Conservation (phyloP, 2,329 filamentous ascomycete genomes). For the Verruconis gallopava region DNA sequence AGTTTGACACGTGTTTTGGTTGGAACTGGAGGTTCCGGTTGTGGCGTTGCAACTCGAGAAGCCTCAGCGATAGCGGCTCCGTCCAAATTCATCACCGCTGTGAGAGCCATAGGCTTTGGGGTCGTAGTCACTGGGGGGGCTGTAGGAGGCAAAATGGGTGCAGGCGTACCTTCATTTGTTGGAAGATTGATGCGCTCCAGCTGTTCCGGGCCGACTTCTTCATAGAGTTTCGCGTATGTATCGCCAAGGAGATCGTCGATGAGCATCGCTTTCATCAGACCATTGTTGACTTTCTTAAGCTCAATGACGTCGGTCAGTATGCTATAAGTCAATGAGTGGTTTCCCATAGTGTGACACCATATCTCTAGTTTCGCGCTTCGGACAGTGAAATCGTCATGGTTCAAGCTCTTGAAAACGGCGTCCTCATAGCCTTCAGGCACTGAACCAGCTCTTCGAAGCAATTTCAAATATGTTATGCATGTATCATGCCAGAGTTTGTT, state of each 20-base stretch:
- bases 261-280: constrained; percentile 68
- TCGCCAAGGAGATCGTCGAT: constrained; percentile 94
- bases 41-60: constrained; percentile 18
- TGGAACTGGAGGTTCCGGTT: constrained; percentile 18
- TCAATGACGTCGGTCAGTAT: constrained; percentile 54
- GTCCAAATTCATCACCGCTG: constrained; percentile 22
- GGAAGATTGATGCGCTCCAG: constrained; percentile 31
- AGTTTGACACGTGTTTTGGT: constrained; percentile 33
- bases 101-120: constrained; percentile 16
- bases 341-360: constrained; percentile 41
- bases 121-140: constrained; percentile 9
- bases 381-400: constrained; percentile 50
- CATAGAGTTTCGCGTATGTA: constrained; percentile 68
- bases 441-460: constrained; percentile 44
- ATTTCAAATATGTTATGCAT: constrained; percentile 43
- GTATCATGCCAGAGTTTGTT: constrained; percentile 49
- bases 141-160: constrained; percentile 10
- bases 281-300: constrained; percentile 68
- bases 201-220: constrained; percentile 45
- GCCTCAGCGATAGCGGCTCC: constrained; percentile 14
- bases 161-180: too few species aligned
- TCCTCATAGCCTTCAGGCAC: constrained; percentile 52
- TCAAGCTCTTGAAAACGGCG: constrained; percentile 48
- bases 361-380: constrained; percentile 46
- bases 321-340: constrained; percentile 40